Percentiles rank a stretch among this genome's conserved stretches.
Evolutionary conservation across 2,329 filamentous ascomycete species (phyloP).

Genomic region (Ophiognomonia clavigignenti-juglandacearum): DNA sequence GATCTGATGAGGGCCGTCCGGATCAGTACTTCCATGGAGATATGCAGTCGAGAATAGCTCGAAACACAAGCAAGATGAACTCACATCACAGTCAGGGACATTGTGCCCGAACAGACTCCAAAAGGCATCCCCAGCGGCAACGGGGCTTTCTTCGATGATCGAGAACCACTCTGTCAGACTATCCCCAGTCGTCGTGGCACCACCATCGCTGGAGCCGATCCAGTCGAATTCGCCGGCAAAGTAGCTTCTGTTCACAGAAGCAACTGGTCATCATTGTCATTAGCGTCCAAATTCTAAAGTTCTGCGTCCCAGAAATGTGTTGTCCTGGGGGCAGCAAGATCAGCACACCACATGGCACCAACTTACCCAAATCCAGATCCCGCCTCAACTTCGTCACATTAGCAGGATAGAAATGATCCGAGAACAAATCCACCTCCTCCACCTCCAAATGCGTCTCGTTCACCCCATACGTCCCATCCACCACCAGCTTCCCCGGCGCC

Average conservation of each 20-base stretch:
- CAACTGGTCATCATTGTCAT: too few relatives aligned
- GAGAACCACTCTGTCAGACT: conserved; percentile 34
- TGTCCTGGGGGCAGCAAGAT: too few relatives aligned
- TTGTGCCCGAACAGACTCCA: conserved; percentile 43
- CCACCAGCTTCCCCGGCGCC: conserved; percentile 38
- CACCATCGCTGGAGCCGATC: conserved; percentile 25
- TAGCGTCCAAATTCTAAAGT: too few relatives aligned
- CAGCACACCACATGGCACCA: too few relatives aligned
- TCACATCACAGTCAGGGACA: conserved; percentile 37
- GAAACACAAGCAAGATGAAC: conserved; percentile 7
- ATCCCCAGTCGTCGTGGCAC: conserved; percentile 21
- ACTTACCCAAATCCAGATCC: conserved; percentile 24
- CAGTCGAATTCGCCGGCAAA: conserved; percentile 44
- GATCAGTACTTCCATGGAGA: background rate
- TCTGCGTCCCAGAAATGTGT: too few relatives aligned
- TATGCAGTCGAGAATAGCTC: too few relatives aligned
- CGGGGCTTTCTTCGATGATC: conserved; percentile 32
- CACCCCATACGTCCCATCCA: conserved; percentile 45
- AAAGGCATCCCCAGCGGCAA: conserved; percentile 36
- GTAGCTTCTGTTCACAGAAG: conserved; percentile 35
- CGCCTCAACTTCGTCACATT: conserved; percentile 32
- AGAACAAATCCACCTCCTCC: conserved; percentile 40
- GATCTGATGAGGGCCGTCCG: conserved; percentile 20
- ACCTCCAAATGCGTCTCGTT: conserved; percentile 37
- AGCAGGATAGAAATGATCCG: conserved; percentile 42